These are phyloP conservation scores for Argentina anserina DNA, from an alignment of 306 rosid genomes.

Conservation along the genomic window DNA sequence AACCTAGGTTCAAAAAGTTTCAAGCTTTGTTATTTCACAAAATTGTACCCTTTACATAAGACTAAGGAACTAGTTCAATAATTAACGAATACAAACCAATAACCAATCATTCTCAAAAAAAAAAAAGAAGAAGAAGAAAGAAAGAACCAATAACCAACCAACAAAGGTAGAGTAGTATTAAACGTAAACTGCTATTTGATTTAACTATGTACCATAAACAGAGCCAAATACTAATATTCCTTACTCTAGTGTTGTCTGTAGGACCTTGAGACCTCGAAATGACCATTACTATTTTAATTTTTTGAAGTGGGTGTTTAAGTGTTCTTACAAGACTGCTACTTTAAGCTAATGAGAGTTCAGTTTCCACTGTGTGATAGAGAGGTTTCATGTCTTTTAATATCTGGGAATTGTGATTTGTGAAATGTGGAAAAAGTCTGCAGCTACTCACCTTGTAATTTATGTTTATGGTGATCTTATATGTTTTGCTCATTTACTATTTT, in stretches of 20 bases:
- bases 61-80: neutral
- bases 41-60: neutral
- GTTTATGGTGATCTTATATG: neutral
- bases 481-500: neutral
- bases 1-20: neutral
- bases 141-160: too few species aligned
- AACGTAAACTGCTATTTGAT: neutral
- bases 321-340: neutral
- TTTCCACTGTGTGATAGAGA: neutral
- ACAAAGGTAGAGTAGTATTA: neutral
- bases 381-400: neutral
- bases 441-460: neutral
- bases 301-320: neutral
- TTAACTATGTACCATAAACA: neutral
- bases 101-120: too few species aligned
- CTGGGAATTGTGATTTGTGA: neutral
- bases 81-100: too few species aligned
- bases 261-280: too few species aligned
- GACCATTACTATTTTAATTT: neutral
- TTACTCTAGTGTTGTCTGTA: neutral
- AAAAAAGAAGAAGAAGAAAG: too few species aligned
- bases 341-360: neutral
- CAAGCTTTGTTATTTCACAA: neutral
- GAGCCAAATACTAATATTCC: neutral
- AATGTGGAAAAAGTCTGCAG: neutral